Base-by-base conservation (phyloP, 1,284 basidiomycete genomes). In the Ustilago trichophora region DNA sequence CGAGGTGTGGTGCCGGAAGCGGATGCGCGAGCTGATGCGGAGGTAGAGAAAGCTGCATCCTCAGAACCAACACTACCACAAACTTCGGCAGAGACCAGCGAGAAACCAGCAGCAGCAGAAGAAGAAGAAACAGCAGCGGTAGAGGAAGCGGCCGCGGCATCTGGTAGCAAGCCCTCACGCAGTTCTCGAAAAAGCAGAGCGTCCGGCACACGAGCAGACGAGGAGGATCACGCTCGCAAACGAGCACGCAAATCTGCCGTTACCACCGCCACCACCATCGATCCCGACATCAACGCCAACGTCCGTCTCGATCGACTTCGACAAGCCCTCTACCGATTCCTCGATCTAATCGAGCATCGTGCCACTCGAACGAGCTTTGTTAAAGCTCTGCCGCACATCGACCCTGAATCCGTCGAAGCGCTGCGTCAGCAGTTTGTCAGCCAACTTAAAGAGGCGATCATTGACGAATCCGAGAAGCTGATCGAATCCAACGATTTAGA, bases 331-430 rank as follows among this genome's bases (percentile, higher is more conserved):
- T 60, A 50, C 31, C 71, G 71, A 22, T 77, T 77, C 52, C 51
- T 77, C 18, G 67, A 70, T 19, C 53, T 77, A 9, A 73, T 77
- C 32, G 73, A 75, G 22, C 51, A 73, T 25, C 67, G 68, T n/a
- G 75, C 73, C 0, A 68, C 64, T 37, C 36, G 59, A 6, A 54
- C 52, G 15, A 66, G 60, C 42, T 65, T 77, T 31, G 55, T 49
- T 33, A 66, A 66, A 22, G 56, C 70, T 0, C 58, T 77, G 7
- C 75, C 75, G 19, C 42, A 51, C 19, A 48, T 75, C 18, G 71
- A 72, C 43, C 35, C 29, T 9, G 60, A 68, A 8, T 66, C 55
- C 13, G 50, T 66, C 26, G 70, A 72, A 35, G 68, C 66, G 3
- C 54, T 67, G 5, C 72, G 75, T 2, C 49, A 55, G 12, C 70